Base-by-base conservation (phyloP, 352 stramenopile genomes). In the Albugo candida region DNA sequence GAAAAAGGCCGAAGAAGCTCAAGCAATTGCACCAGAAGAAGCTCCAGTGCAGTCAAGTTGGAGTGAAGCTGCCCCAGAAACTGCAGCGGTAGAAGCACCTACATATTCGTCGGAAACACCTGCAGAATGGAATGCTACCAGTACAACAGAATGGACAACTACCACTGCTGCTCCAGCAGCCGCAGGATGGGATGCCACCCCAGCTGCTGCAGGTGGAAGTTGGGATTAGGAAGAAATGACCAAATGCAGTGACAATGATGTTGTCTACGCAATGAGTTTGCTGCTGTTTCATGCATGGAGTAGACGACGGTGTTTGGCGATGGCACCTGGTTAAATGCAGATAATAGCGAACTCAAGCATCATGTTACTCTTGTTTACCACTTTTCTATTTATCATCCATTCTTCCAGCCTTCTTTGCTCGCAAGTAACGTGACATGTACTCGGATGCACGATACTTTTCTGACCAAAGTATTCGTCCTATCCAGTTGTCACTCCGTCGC, bases 1-100 rank as follows among this genome's bases (percentile, higher is more conserved):
- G 45, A 97, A 99, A 87, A 98, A 99, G 82, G 89, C 73, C 36
- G 95, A 99, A 65, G 95, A 98, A 59, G 93, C 93, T 48, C 76
- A 96, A 70, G 78, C 83, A 42, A 76, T 65, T 48, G 94, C 91
- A 48, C 59, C 59, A 20, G 79, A 89, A 20, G 76, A 87, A 59
- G 67, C 67, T 27, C 62, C 70, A 51, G 49, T 70, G 44, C 70
- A 68, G 20, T 68, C 74, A 44, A 74, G 74, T 46, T 92, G 79
- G 79, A 73, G 89, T 45, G 55, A 71, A 41, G 57, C 54, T 36
- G 44, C 65, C 53, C 45, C 49, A 36, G 60, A 79, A 55, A 54
- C 59, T 21, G 54, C 63, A 38, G 41, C 57, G 41, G 67, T 66
- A 10, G 70, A 81, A 54, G 64, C 70, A 37, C 63, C 63, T 37